phyloP scores from a whole-genome alignment of 495 filamentous ascomycete genomes.

The Rostrohypoxylon terebratum region DNA sequence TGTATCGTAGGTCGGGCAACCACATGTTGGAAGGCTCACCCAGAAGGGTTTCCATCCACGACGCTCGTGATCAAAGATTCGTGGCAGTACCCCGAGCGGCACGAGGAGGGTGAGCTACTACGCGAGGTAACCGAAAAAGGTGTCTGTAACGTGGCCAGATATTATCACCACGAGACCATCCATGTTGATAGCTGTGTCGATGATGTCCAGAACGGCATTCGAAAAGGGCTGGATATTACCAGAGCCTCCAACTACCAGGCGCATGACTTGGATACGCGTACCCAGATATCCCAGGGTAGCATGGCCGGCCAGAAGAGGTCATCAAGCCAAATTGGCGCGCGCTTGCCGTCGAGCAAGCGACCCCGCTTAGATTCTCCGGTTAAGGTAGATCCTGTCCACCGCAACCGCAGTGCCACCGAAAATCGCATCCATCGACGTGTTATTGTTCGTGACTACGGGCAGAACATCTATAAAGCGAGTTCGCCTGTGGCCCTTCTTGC shows the following conservation, averaged over 20 bases:
- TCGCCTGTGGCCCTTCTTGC: conserved; percentile 51
- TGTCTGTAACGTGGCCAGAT: conserved; percentile 56
- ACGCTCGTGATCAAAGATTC: conserved; percentile 63
- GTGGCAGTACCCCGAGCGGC: conserved; percentile 61
- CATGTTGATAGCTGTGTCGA: conserved; percentile 49
- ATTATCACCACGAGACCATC: conserved; percentile 62
- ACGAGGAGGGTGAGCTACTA: conserved; percentile 59
- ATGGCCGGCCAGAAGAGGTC: too few species aligned
- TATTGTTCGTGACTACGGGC: conserved; percentile 56
- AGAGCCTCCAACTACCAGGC: too few species aligned
- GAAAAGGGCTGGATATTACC: conserved; percentile 19
- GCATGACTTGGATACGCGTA: too few species aligned
- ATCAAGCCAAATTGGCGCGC: conserved; percentile 34
- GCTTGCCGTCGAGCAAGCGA: too few species aligned
- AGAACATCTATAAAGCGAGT: conserved; percentile 57
- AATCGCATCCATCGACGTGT: conserved; percentile 60
- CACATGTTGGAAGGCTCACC: conserved; percentile 61
- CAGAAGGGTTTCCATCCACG: conserved; percentile 50
- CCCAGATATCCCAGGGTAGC: too few species aligned
- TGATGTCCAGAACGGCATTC: conserved; percentile 47
- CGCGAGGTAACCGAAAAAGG: conserved; percentile 52
- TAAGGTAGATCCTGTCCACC: too few species aligned
- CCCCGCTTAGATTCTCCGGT: too few species aligned
- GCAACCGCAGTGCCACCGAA: too few species aligned
- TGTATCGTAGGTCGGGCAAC: conserved; percentile 59